Evolutionary conservation across 2,329 filamentous ascomycete species (phyloP).

Genomic region (Ophiocordyceps sinensis): DNA sequence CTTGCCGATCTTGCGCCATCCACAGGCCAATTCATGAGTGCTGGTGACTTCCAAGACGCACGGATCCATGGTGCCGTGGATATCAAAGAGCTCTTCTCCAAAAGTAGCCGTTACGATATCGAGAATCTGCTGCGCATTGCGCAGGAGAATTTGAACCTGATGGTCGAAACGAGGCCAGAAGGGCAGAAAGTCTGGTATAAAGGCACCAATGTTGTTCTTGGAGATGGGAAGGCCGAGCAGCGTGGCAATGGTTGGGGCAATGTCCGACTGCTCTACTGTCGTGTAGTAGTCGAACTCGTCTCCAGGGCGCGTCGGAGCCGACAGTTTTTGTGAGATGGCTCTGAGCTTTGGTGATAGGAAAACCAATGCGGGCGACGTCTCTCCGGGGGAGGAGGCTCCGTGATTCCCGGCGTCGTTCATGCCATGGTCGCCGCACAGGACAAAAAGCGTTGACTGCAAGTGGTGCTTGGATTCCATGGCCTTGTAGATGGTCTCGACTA

Average conservation of each 20-base stretch:
- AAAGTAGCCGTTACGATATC: conserved; percentile 65
- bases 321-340: conserved; percentile 27
- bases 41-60: conserved; percentile 19
- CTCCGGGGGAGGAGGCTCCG: conserved; percentile 81
- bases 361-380: conserved; percentile 83
- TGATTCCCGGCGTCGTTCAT: conserved; percentile 99
- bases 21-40: conserved; percentile 50
- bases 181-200: conserved; percentile 64
- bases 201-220: conserved; percentile 76
- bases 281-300: conserved; percentile 74
- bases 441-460: conserved; percentile 63
- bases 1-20: conserved; percentile 37
- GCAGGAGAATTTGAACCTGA: conserved; percentile 52
- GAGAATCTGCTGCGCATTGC: conserved; percentile 71
- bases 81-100: conserved; percentile 28
- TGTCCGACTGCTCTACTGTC: conserved; percentile 82
- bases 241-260: conserved; percentile 77
- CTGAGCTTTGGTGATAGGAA: conserved; percentile 80
- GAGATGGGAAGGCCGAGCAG: conserved; percentile 79
- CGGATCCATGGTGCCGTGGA: conserved; percentile 17
- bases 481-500: conserved; percentile 62
- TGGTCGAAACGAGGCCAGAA: conserved; percentile 50
- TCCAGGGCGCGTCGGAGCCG: conserved; percentile 41
- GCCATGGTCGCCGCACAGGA: conserved; percentile 90
- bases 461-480: conserved; percentile 59